Evolutionary conservation across 2,329 filamentous ascomycete genomes (phyloP).

Genomic region (Chaetomium sp.): DNA sequence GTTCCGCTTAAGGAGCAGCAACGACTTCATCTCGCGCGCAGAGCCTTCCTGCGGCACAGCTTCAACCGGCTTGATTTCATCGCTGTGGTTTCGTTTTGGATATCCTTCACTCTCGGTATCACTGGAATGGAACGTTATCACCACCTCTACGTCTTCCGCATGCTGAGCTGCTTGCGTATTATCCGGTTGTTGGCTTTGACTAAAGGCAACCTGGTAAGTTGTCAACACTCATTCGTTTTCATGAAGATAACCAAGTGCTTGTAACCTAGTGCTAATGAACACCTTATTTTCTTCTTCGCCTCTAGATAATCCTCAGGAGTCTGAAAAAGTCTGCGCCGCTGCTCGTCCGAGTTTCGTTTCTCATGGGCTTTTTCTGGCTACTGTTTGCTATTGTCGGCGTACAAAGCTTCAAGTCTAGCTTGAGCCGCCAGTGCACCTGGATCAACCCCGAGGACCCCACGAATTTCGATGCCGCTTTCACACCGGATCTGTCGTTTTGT

Average conservation of each 20-base stretch:
- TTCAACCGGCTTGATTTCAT: conserved; percentile 96
- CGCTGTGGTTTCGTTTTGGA: conserved; percentile 92
- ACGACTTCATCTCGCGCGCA: conserved; percentile 75
- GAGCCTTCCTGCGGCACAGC: conserved; percentile 87
- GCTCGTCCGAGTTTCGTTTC: conserved; percentile 84
- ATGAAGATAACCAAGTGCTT: too few relatives aligned
- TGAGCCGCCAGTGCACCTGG: conserved; percentile 74
- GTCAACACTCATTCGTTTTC: neutral
- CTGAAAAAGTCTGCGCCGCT: conserved; percentile 91
- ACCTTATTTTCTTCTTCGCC: too few relatives aligned
- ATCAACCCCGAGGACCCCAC: conserved; percentile 55
- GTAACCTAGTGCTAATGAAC: too few relatives aligned
- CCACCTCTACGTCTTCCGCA: conserved; percentile 85
- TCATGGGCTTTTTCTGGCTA: conserved; percentile 96
- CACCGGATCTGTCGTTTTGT: conserved; percentile 68
- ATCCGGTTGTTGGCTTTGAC: conserved; percentile 85
- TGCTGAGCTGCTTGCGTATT: conserved; percentile 93
- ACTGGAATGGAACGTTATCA: conserved; percentile 60
- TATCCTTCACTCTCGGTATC: conserved; percentile 70
- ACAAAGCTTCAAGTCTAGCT: conserved; percentile 86
- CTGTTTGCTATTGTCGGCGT: conserved; percentile 95
- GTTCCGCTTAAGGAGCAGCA: conserved; percentile 70
- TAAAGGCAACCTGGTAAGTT: conserved; percentile 78
- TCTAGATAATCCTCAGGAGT: conserved; percentile 82
- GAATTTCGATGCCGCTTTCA: conserved; percentile 50